Conservation (phyloP, 2,329 filamentous ascomycete species). For the Teratosphaeria destructans region DNA sequence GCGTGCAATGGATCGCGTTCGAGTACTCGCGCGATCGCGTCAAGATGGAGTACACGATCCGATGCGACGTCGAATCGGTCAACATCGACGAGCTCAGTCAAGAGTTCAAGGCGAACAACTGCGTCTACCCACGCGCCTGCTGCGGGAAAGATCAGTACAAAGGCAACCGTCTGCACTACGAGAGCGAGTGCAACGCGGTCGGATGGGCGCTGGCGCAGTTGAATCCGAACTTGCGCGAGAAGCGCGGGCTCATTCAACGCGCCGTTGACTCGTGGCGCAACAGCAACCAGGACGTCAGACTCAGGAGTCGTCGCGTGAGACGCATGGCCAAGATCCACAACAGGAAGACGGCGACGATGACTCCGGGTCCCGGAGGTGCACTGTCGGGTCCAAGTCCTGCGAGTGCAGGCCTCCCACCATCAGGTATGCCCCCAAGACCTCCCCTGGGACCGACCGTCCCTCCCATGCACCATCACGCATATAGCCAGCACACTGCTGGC, state of each 20-base stretch:
- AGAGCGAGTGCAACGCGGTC: slow-evolving; percentile 98
- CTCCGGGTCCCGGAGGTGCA: slow-evolving; percentile 31
- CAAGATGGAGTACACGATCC: slow-evolving; percentile 99
- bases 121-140: slow-evolving; percentile 91
- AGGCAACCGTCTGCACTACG: slow-evolving; percentile 89
- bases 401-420: slow-evolving; percentile 50
- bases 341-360: slow-evolving; percentile 34
- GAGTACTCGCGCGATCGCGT: slow-evolving; percentile 95
- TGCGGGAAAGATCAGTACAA: slow-evolving; percentile 93
- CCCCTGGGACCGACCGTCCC: slow-evolving; percentile 42
- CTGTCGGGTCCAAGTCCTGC: slow-evolving; percentile 54
- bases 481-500: slow-evolving; percentile 55
- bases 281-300: slow-evolving; percentile 89
- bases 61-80: slow-evolving; percentile 94
- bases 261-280: slow-evolving; percentile 98
- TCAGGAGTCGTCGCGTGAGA: slow-evolving; percentile 83
- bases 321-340: slow-evolving; percentile 94
- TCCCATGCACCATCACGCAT: slow-evolving; percentile 64
- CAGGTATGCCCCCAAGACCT: slow-evolving; percentile 48
- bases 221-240: slow-evolving; percentile 82
- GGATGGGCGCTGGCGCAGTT: slow-evolving; percentile 96
- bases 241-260: slow-evolving; percentile 89
- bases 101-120: slow-evolving; percentile 97
- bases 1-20: slow-evolving; percentile 97
- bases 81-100: slow-evolving; percentile 72